These are phyloP conservation scores for Hygrophila difformis DNA, from an alignment of 257 asterid species.

Conservation along the genomic window DNA sequence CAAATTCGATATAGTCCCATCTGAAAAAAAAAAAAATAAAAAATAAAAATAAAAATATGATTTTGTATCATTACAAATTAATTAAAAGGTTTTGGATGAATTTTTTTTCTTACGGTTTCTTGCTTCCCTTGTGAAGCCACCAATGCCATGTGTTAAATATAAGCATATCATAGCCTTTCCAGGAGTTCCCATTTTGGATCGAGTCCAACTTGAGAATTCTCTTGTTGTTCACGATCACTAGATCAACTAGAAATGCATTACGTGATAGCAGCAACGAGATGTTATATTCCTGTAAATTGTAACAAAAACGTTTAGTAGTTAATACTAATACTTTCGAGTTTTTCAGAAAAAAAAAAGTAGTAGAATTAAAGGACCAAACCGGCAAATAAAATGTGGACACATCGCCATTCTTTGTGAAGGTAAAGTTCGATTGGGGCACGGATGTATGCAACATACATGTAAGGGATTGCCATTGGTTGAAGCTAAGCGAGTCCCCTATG, in stretches of 20 bases:
- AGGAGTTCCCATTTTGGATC: constrained; percentile 44
- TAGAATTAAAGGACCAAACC: constrained; percentile 19
- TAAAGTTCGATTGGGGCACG: constrained; percentile 32
- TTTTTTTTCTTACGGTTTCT: constrained; percentile 37
- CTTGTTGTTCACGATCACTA: constrained; percentile 33
- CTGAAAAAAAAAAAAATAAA: constrained; percentile 20
- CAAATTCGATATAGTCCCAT: constrained; percentile 63
- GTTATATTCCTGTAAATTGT: constrained; percentile 38
- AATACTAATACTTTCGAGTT: no score
- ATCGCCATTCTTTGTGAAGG: constrained; percentile 28
- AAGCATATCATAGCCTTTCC: constrained; percentile 69
- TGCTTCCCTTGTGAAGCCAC: constrained; percentile 77
- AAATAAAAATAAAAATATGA: no score
- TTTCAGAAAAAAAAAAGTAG: no score
- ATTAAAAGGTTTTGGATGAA: no score
- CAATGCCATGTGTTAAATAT: constrained; percentile 83
- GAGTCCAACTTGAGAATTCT: constrained; percentile 57
- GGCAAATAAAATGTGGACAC: constrained; percentile 41
- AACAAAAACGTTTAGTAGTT: no score
- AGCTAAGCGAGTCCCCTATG: constrained; percentile 46
- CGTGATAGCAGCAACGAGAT: constrained; percentile 52
- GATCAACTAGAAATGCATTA: constrained; percentile 57
- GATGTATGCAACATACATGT: constrained; percentile 65
- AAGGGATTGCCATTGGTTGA: constrained; percentile 82
- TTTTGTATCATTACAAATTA: no score